phyloP scores from a whole-genome alignment of 345 rosid species.

The Pseudoturritis turrita region DNA sequence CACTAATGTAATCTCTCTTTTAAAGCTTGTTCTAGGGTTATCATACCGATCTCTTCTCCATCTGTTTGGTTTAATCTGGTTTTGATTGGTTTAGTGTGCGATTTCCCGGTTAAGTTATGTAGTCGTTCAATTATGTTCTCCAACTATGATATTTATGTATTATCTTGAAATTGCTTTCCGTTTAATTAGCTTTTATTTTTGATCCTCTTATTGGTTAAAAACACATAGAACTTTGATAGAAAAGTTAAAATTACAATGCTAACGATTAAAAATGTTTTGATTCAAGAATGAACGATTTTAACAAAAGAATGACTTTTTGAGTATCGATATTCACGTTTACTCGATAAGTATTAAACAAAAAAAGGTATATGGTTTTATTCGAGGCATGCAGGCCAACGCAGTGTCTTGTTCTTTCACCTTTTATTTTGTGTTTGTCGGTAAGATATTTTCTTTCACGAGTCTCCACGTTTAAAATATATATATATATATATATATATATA shows the following conservation, averaged over 20 bases:
- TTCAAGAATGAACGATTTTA: neutral
- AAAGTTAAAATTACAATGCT: neutral
- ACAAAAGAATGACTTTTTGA: neutral
- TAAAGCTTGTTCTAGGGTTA: neutral
- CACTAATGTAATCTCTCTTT: slow-evolving; percentile 34
- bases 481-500: too few relatives aligned
- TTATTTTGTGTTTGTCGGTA: slow-evolving; percentile 10
- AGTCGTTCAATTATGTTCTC: neutral
- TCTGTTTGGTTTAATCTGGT: slow-evolving; percentile 10
- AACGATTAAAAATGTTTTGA: neutral
- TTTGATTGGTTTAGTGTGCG: slow-evolving; percentile 17
- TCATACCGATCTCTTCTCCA: slow-evolving; percentile 7
- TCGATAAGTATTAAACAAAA: neutral
- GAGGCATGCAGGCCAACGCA: slow-evolving; percentile 6
- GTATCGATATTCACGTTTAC: neutral
- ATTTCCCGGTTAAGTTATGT: slow-evolving; percentile 21
- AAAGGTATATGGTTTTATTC: neutral
- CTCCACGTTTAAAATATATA: slow-evolving; percentile 11
- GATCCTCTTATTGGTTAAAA: too few relatives aligned
- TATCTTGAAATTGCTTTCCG: neutral
- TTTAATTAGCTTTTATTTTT: neutral
- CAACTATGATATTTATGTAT: slow-evolving; percentile 11
- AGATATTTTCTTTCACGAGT: slow-evolving; percentile 21
- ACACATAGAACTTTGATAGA: neutral
- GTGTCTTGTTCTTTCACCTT: slow-evolving; percentile 11